A percentile compares a stretch with the other conserved stretches of the same genome.
phyloP scores from a whole-genome alignment of 73 alveolate genomes.

The Blepharisma japonicum region DNA sequence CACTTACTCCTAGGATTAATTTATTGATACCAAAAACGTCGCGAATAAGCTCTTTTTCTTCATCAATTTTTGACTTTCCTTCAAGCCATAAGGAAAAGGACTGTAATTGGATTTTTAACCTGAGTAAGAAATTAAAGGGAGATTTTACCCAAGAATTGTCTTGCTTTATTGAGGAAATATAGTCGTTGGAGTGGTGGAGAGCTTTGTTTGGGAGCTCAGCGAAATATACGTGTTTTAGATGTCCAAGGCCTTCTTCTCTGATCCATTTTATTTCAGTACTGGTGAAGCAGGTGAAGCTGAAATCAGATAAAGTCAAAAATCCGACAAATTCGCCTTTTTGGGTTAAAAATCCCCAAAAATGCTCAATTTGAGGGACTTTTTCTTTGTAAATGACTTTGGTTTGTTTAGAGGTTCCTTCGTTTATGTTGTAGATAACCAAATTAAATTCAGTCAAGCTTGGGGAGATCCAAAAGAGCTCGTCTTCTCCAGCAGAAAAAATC shows the following conservation, averaged over 20 bases:
- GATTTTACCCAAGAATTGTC: conserved; percentile 2
- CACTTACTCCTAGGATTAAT: neutral
- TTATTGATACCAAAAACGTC: conserved; percentile 5
- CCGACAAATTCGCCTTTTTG: conserved; percentile 19
- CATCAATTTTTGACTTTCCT: too few species aligned
- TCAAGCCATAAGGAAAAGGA: neutral
- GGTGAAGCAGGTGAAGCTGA: neutral
- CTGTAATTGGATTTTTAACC: neutral
- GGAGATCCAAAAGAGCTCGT: neutral
- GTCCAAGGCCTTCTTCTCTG: conserved; percentile 29
- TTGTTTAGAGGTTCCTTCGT: neutral
- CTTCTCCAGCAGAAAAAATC: neutral
- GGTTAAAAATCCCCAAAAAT: neutral
- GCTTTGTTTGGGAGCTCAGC: conserved; percentile 1
- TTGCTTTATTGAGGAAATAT: neutral
- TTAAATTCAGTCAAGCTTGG: neutral
- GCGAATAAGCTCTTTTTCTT: neutral
- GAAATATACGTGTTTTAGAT: neutral
- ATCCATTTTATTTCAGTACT: neutral
- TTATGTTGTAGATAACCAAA: neutral
- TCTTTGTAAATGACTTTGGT: neutral
- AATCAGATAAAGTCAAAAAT: neutral
- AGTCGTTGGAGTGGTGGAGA: neutral
- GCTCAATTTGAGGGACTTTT: neutral
- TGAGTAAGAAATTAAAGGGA: neutral